A percentile compares a stretch with the other conserved stretches of the same genome.
Evolutionary conservation across 306 rosid species (phyloP).

Genomic region (Ammopiptanthus mongolicus): DNA sequence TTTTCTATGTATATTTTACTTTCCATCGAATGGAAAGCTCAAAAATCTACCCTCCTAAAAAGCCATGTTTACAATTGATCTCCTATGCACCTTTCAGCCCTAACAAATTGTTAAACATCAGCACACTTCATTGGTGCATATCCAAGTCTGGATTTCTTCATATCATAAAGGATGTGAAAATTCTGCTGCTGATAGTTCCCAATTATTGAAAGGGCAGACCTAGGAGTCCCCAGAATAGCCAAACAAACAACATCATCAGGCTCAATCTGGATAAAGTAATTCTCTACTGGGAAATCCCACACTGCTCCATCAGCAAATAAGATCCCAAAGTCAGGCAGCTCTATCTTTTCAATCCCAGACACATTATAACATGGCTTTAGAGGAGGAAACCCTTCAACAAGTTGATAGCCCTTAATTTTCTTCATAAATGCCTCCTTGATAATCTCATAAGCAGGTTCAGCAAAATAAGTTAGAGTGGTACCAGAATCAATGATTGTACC

Average conservation of each 20-base stretch:
- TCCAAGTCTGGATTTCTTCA: constrained; percentile 83
- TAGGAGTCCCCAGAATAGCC: constrained; percentile 76
- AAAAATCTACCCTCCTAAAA: constrained; percentile 19
- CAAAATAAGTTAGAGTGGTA: constrained; percentile 86
- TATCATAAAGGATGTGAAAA: constrained; percentile 79
- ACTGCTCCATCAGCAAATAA: constrained; percentile 73
- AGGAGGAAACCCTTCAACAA: constrained; percentile 56
- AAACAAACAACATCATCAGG: constrained; percentile 63
- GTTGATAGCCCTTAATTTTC: constrained; percentile 52
- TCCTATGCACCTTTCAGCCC: constrained; percentile 6
- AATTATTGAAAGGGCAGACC: constrained; percentile 69
- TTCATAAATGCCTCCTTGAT: constrained; percentile 63
- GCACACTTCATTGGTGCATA: constrained; percentile 88
- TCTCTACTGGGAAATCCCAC: constrained; percentile 89
- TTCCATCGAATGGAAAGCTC: background rate
- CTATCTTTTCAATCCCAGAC: constrained; percentile 63
- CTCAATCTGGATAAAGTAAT: constrained; percentile 78
- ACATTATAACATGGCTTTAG: constrained; percentile 91
- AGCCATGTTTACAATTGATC: constrained; percentile 35
- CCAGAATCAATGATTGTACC: constrained; percentile 98
- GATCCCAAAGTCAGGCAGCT: constrained; percentile 78
- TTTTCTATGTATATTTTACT: constrained; percentile 13
- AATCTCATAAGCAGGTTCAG: constrained; percentile 71
- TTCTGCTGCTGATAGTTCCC: constrained; percentile 99
- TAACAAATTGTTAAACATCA: constrained; percentile 45